phyloP scores from a whole-genome alignment of 257 asterid genomes.

The Catharanthus roseus region DNA sequence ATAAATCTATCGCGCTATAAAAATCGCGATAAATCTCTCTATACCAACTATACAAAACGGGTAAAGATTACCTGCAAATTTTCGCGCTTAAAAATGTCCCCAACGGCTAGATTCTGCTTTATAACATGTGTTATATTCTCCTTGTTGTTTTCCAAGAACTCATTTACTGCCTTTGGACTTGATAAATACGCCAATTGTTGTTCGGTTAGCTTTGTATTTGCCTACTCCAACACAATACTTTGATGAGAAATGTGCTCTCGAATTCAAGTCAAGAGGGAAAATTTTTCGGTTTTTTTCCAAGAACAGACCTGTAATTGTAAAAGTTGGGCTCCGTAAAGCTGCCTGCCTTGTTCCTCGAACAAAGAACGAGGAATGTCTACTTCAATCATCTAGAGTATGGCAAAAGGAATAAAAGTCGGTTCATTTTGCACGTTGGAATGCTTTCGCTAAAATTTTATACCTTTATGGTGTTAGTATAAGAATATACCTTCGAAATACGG shows the following conservation, averaged over 20 bases:
- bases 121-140: constrained; percentile 68
- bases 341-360: constrained; percentile 94
- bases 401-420: neutral
- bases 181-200: constrained; percentile 77
- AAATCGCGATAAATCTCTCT: neutral
- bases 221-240: constrained; percentile 36
- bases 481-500: constrained; percentile 59
- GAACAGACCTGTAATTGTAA: constrained; percentile 75
- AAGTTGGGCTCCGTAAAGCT: constrained; percentile 92
- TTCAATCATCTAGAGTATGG: constrained; percentile 60
- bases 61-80: constrained; percentile 62
- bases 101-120: constrained; percentile 93
- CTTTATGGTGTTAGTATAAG: neutral
- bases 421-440: neutral
- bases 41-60: neutral
- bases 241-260: constrained; percentile 8
- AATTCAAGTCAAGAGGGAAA: neutral
- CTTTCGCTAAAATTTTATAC: neutral
- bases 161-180: constrained; percentile 84
- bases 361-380: constrained; percentile 85
- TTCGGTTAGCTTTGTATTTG: constrained; percentile 70
- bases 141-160: constrained; percentile 57
- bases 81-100: constrained; percentile 87
- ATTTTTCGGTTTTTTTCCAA: constrained; percentile 2
- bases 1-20: too few relatives aligned